Evolutionary conservation across 495 filamentous ascomycete genomes (phyloP).

Genomic region (Jackrogersella minutella): DNA sequence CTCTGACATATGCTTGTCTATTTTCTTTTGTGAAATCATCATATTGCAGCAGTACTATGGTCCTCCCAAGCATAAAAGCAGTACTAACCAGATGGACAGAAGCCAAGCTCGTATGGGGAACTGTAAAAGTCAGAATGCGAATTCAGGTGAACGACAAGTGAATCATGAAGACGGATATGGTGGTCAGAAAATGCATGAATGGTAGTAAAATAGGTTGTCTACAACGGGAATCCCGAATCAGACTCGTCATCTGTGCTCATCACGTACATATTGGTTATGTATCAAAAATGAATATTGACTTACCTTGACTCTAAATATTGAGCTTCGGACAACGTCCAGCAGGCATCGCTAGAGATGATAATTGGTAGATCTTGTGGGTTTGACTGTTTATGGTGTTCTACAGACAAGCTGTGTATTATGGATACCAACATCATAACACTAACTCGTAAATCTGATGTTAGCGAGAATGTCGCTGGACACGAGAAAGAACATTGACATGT

Average conservation of each 20-base stretch:
- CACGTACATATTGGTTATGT: conserved; percentile 50
- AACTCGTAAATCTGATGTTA: conserved; percentile 1
- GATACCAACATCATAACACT: background rate
- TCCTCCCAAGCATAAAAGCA: conserved; percentile 3
- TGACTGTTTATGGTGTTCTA: background rate
- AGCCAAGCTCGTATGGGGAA: background rate
- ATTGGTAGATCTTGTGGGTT: background rate
- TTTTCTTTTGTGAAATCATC: conserved; percentile 73
- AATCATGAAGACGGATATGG: background rate
- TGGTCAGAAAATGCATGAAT: conserved; percentile 80
- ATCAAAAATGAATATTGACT: conserved; percentile 14
- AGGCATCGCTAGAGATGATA: background rate
- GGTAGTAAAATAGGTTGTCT: conserved; percentile 75
- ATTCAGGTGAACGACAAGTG: background rate
- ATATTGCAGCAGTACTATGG: conserved; percentile 46
- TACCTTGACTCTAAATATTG: conserved; percentile 13
- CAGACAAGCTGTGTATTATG: background rate
- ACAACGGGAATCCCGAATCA: conserved; percentile 83
- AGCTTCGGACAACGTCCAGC: background rate
- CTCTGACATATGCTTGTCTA: conserved; percentile 93
- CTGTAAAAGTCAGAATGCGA: conserved; percentile 19
- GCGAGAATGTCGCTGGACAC: background rate
- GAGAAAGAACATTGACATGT: background rate
- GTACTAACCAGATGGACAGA: conserved; percentile 10
- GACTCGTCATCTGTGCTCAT: conserved; percentile 91